These are phyloP conservation scores for Boletus barrowsii DNA, from an alignment of 768 basidiomycete species.

Conservation along the genomic window DNA sequence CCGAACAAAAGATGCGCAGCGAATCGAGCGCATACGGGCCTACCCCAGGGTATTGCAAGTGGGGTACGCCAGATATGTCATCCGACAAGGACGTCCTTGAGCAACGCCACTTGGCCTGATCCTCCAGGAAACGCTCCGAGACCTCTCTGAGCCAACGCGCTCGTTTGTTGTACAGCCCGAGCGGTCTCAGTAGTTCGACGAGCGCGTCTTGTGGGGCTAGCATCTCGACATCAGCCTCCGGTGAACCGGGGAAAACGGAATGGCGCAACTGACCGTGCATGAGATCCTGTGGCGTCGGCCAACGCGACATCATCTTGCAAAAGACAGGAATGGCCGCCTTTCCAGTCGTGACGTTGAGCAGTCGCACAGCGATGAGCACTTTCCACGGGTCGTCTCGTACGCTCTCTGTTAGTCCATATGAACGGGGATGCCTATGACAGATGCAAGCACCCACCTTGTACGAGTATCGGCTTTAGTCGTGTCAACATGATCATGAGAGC, in stretches of 20 bases:
- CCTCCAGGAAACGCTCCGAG: slow-evolving; percentile 48
- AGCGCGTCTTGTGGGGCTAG: slow-evolving; percentile 47
- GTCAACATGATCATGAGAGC: slow-evolving; percentile 28
- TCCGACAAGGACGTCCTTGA: background rate
- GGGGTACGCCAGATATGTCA: slow-evolving; percentile 18
- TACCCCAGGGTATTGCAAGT: slow-evolving; percentile 60
- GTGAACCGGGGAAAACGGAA: background rate
- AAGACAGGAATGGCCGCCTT: slow-evolving; percentile 65
- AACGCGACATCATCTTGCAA: slow-evolving; percentile 50
- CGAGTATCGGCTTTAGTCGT: slow-evolving; percentile 31
- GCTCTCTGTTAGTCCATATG: slow-evolving; percentile 35
- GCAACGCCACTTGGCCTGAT: slow-evolving; percentile 32
- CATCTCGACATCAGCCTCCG: background rate
- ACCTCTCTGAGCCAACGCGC: slow-evolving; percentile 53
- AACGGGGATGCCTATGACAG: background rate
- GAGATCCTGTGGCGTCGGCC: slow-evolving; percentile 56
- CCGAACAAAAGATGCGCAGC: slow-evolving; percentile 63
- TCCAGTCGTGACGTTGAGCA: slow-evolving; percentile 71
- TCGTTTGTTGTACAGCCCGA: slow-evolving; percentile 61
- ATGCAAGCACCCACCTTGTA: slow-evolving; percentile 24
- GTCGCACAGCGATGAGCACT: slow-evolving; percentile 59
- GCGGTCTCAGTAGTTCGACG: slow-evolving; percentile 42
- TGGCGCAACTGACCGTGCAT: slow-evolving; percentile 44
- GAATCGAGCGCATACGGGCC: slow-evolving; percentile 75
- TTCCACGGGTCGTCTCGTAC: slow-evolving; percentile 64